These are phyloP conservation scores for Metschnikowia bowlesiae DNA, from an alignment of 805 yeast genomes.

Conservation along the genomic window DNA sequence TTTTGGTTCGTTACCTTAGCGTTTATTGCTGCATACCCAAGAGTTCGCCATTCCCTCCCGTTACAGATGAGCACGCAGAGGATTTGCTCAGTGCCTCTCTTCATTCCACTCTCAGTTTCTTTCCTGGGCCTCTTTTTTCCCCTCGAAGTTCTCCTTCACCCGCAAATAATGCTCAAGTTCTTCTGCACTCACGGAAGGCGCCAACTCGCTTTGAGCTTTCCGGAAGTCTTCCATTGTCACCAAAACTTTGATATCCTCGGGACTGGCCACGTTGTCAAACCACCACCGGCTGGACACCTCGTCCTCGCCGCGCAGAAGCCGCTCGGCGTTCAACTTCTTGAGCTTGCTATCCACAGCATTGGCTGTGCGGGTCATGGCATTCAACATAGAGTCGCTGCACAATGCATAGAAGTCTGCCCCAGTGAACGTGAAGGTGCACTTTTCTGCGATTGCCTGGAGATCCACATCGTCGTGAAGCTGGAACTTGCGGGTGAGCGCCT, in stretches of 20 bases:
- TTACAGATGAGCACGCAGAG: too few species aligned
- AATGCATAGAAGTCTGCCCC: conserved; percentile 98
- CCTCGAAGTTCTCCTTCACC: conserved; percentile 81
- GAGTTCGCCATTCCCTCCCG: too few species aligned
- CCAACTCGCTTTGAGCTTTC: conserved; percentile 67
- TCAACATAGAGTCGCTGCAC: conserved; percentile 92
- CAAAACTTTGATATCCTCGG: conserved; percentile 60
- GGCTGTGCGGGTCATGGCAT: conserved; percentile 93
- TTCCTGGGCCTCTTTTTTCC: conserved; percentile 42
- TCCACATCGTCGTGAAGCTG: conserved; percentile 56
- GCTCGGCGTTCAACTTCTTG: conserved; percentile 41
- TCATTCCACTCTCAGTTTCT: background rate
- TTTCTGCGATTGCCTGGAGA: conserved; percentile 52
- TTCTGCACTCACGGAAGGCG: conserved; percentile 83
- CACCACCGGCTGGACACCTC: conserved; percentile 73
- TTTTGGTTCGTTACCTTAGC: too few species aligned
- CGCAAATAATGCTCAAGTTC: conserved; percentile 78
- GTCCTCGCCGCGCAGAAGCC: conserved; percentile 28
- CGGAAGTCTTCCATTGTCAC: conserved; percentile 72
- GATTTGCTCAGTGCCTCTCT: background rate
- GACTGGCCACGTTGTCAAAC: conserved; percentile 78
- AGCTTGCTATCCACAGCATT: conserved; percentile 66
- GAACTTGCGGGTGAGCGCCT: conserved; percentile 86
- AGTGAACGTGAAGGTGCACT: conserved; percentile 85
- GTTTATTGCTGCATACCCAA: too few species aligned